phyloP scores from a whole-genome alignment of 768 basidiomycete genomes.

The Gyrodon lividus region DNA sequence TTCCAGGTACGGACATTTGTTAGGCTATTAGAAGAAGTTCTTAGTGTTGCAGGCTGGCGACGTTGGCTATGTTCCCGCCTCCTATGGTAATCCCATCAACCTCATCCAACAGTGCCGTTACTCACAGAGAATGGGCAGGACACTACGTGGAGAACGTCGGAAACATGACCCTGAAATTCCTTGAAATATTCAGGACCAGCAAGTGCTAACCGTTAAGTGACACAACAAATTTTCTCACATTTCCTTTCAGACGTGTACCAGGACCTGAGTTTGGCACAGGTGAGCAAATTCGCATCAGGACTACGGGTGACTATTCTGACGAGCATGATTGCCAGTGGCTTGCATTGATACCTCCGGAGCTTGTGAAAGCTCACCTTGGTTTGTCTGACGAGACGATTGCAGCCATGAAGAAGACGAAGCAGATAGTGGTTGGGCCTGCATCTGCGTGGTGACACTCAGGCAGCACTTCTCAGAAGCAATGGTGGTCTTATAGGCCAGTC shows the following conservation, averaged over 20 bases:
- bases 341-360: slow-evolving; percentile 43
- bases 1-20: slow-evolving; percentile 40
- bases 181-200: slow-evolving; percentile 49
- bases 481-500: too few relatives aligned
- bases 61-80: slow-evolving; percentile 15
- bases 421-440: slow-evolving; percentile 33
- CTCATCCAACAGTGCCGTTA: too few relatives aligned
- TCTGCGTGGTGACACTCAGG: too few relatives aligned
- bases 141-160: slow-evolving; percentile 58
- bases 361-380: slow-evolving; percentile 47
- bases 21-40: not conserved
- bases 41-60: slow-evolving; percentile 18
- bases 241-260: slow-evolving; percentile 19
- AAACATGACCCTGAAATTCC: slow-evolving; percentile 45
- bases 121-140: slow-evolving; percentile 23
- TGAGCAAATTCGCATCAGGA: slow-evolving; percentile 18
- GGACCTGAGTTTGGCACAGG: slow-evolving; percentile 47
- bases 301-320: not conserved
- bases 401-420: slow-evolving; percentile 39
- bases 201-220: not conserved
- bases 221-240: not conserved
- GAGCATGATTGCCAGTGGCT: slow-evolving; percentile 34
- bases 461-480: too few relatives aligned
- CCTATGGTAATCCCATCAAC: slow-evolving; percentile 8
- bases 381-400: slow-evolving; percentile 38